A percentile compares a stretch with the other conserved stretches of the same genome.
phyloP scores from a whole-genome alignment of 345 rosid genomes.

The Euphorbia pulcherrima region DNA sequence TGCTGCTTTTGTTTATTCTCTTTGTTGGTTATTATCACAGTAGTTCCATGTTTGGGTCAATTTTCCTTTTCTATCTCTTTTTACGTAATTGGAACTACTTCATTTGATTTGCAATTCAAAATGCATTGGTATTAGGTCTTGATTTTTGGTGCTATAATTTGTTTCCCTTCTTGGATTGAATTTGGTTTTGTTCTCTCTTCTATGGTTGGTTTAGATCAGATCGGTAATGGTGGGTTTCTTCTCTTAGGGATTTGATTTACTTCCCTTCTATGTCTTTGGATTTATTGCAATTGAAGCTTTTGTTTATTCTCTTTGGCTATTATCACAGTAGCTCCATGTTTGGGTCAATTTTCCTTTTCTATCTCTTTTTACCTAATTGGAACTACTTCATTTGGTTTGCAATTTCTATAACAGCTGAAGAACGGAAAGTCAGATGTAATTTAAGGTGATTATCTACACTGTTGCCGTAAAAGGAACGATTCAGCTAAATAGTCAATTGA shows the following conservation, averaged over 20 bases:
- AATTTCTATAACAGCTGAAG: not conserved
- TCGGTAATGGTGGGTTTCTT: not conserved
- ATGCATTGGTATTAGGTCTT: too few relatives aligned
- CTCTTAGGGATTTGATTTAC: not conserved
- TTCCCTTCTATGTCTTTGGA: not conserved
- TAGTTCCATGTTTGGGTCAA: not conserved
- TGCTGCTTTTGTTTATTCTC: not conserved
- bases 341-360: not conserved
- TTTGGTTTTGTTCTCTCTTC: too few relatives aligned
- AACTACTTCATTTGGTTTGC: not conserved
- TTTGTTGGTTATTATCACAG: not conserved
- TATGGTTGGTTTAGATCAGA: not conserved
- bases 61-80: not conserved
- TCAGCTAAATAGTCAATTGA: constrained; percentile 22
- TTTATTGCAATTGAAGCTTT: not conserved
- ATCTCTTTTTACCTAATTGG: not conserved
- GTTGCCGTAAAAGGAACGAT: not conserved
- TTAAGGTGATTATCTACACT: not conserved
- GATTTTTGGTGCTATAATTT: too few relatives aligned
- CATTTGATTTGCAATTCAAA: not conserved
- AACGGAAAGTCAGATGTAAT: not conserved
- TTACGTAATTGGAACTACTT: not conserved
- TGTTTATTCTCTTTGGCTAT: not conserved
- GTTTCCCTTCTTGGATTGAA: too few relatives aligned
- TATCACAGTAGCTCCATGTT: not conserved